Conservation (phyloP, 2,329 filamentous ascomycete species). For the Thelonectria blattea region DNA sequence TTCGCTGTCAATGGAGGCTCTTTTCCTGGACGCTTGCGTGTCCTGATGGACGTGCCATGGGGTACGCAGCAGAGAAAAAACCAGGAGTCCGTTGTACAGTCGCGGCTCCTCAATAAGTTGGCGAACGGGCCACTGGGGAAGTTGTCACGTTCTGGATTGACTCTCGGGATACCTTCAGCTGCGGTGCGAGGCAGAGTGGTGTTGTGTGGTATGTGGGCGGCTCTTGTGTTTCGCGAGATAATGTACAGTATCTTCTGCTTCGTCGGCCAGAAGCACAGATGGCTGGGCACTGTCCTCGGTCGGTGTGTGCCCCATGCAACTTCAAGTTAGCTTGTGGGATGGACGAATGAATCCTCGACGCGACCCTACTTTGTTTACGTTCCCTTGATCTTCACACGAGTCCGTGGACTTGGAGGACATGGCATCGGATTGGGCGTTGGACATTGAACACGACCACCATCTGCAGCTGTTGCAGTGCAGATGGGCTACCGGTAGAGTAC, state of each 20-base stretch:
- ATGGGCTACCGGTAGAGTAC: neutral
- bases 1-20: conserved; percentile 32
- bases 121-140: conserved; percentile 1
- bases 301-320: conserved; percentile 3
- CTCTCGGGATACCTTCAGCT: neutral
- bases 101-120: too few relatives aligned
- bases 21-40: conserved; percentile 34
- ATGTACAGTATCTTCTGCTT: neutral
- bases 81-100: neutral
- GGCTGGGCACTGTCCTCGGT: neutral
- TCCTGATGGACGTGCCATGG: conserved; percentile 27
- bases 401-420: neutral
- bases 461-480: neutral
- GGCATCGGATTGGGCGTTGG: neutral
- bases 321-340: conserved; percentile 8
- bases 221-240: conserved; percentile 8
- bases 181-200: conserved; percentile 1
- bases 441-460: neutral
- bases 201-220: conserved; percentile 4
- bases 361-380: conserved; percentile 25
- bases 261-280: neutral
- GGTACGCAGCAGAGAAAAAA: conserved; percentile 2
- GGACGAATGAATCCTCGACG: conserved; percentile 28
- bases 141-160: conserved; percentile 1
- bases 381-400: conserved; percentile 22